Evolutionary conservation across 192 early-diverging fungal genomes (phyloP).

Genomic region (Gonapodya prolifera): DNA sequence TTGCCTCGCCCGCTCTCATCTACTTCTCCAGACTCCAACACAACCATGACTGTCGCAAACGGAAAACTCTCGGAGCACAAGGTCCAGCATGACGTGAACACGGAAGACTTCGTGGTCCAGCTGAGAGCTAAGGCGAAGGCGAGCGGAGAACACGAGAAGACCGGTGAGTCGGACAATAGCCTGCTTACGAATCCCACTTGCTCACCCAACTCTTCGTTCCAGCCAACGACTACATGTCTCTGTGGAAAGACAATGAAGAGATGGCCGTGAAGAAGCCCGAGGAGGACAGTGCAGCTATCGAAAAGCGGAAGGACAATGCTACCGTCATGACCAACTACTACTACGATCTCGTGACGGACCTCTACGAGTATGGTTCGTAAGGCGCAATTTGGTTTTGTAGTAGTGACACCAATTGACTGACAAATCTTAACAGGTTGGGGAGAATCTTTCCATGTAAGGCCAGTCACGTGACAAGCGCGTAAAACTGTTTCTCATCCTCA

Average conservation of each 20-base stretch:
- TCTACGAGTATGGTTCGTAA: conserved; percentile 1
- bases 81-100: neutral
- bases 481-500: no score
- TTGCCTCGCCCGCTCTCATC: no score
- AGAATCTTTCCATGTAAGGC: conserved; percentile 79
- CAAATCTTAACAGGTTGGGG: neutral
- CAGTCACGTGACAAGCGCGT: no score
- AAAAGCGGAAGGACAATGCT: neutral
- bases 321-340: neutral
- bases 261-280: neutral
- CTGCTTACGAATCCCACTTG: neutral
- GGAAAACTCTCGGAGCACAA: neutral
- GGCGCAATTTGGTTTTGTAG: neutral
- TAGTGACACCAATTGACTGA: neutral
- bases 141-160: neutral
- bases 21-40: no score
- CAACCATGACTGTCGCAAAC: neutral
- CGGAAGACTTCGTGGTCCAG: neutral
- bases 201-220: neutral
- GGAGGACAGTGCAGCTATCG: neutral
- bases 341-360: conserved; percentile 1
- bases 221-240: neutral
- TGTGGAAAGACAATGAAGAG: neutral
- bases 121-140: neutral
- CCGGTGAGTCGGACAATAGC: neutral